These are phyloP conservation scores for Persicaria tinctoria DNA, from an alignment of 148 eudicot species.

Conservation along the genomic window DNA sequence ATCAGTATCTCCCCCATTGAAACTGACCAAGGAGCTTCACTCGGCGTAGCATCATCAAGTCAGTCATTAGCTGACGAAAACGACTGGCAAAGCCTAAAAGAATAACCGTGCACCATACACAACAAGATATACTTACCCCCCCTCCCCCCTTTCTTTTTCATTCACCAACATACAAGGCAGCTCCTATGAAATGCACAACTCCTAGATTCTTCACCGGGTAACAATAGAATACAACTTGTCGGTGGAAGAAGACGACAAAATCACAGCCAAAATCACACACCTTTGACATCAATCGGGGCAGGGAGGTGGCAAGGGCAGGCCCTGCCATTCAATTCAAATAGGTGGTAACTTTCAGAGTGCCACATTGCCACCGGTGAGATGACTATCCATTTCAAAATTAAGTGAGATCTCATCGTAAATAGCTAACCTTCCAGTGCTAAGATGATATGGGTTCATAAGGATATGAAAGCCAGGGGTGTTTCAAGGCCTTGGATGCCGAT, in stretches of 20 bases:
- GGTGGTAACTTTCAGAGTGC: neutral
- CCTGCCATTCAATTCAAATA: neutral
- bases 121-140: slow-evolving; percentile 2
- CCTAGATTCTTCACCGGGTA: slow-evolving; percentile 7
- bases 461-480: slow-evolving; percentile 94
- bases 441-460: slow-evolving; percentile 98
- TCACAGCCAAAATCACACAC: neutral
- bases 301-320: slow-evolving; percentile 4
- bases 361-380: no score
- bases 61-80: neutral
- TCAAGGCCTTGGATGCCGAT: slow-evolving; percentile 81
- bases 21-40: neutral
- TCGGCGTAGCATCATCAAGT: slow-evolving; percentile 9
- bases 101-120: slow-evolving; percentile 5
- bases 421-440: slow-evolving; percentile 12
- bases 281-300: slow-evolving; percentile 4
- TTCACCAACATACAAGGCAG: neutral
- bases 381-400: neutral
- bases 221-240: slow-evolving; percentile 9
- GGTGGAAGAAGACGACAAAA: neutral
- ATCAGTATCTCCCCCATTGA: neutral
- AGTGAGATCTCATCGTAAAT: neutral
- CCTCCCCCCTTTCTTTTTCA: neutral
- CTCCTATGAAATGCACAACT: slow-evolving; percentile 1
- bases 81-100: neutral